Base-by-base conservation (phyloP, 2,329 filamentous ascomycete species). In the Trichoderma sp. region DNA sequence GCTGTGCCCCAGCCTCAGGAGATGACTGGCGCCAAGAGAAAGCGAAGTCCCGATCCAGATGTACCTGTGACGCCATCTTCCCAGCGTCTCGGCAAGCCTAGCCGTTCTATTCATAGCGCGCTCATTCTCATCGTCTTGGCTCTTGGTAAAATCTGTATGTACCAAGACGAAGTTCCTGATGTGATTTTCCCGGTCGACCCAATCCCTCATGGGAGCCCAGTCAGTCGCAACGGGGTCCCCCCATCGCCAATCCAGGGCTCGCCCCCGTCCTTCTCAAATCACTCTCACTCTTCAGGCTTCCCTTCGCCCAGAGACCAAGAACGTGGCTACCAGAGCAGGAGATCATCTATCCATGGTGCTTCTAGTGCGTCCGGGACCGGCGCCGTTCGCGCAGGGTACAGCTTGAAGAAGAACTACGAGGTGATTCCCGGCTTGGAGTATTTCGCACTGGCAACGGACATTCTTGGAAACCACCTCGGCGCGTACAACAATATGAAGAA, bases 341-440 rank as follows among this genome's bases (percentile, higher is more conserved):
- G 86, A 68, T 81, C 83, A 4, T 89, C 87, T 0, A 76, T 86
- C 55, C 84, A 89, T 74, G 83, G 79, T 2, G 71, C 73, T 49
- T 21, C 47, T 1, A 66, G 63, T 24, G 73, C 72, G 11, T 49
- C 47, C 47, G 47, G 47, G 10, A 49, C 47, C 47, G 47, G 10
- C 19, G 72, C 71, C 14, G 68, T 72, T 55, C 76, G 78, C 24
- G 67, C 72, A 11, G 77, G 78, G 4, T 76, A 74, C 14, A 77
- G 73, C 24, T 66, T 81, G 35, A 81, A 81, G 71, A 81, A 81
- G 73, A 97, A 97, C 76, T 85, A 96, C 62, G 94, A 98, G 75
- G 86, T 92, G 7, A 92, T 97, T 71, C 95, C 96, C 0, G 96
- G 96, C 0, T 83, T 98, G 69, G 91, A 94, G 35, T 97, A 97